Conservation (phyloP, 352 stramenopile species). For the Globisporangium emineosum region DNA sequence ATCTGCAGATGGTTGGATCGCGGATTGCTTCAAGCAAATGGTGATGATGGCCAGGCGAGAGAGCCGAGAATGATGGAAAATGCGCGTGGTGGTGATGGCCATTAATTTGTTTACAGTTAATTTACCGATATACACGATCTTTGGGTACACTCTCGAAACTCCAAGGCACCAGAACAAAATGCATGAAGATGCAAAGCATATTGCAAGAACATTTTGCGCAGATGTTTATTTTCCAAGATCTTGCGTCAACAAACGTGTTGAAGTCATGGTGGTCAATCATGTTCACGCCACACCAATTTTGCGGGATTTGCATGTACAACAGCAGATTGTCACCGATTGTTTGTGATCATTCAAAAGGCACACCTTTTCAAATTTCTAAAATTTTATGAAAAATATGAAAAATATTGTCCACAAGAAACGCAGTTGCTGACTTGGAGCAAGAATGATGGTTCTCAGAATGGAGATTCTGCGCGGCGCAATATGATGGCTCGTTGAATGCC, state of each 20-base stretch:
- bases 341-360: too few relatives aligned
- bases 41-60: neutral
- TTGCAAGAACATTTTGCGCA: neutral
- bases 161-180: neutral
- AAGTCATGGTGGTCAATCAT: too few relatives aligned
- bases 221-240: neutral
- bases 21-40: neutral
- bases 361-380: neutral
- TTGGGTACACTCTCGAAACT: neutral
- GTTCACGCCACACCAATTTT: neutral
- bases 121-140: neutral
- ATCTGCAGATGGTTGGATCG: neutral
- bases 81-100: neutral
- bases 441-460: neutral
- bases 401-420: neutral
- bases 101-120: constrained; percentile 4
- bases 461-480: neutral
- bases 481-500: neutral
- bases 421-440: neutral
- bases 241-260: neutral
- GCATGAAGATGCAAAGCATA: neutral
- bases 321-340: neutral
- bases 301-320: too few relatives aligned
- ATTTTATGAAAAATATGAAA: neutral
- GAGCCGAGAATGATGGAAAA: neutral